These are phyloP conservation scores for Eremothecium gossypii DNA, from an alignment of 1,139 yeast genomes.

Conservation along the genomic window DNA sequence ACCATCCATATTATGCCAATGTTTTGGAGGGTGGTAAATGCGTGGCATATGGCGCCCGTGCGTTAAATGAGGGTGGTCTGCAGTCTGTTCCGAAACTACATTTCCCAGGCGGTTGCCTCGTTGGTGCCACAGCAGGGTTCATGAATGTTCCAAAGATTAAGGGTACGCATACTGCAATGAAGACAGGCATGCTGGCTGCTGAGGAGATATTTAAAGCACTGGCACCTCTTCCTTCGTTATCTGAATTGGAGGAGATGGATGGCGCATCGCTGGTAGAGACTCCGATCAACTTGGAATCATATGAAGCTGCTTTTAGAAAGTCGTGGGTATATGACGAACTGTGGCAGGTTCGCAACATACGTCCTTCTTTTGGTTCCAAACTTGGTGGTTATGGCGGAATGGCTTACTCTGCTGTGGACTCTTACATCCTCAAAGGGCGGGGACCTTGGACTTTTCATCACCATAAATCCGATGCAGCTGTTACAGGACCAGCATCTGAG, in stretches of 20 bases:
- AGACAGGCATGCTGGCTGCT: constrained; percentile 90
- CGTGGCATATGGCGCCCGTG: constrained; percentile 89
- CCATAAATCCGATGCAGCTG: constrained; percentile 59
- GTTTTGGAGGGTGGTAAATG: constrained; percentile 84
- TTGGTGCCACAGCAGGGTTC: constrained; percentile 94
- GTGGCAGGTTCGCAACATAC: constrained; percentile 71
- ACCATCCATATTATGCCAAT: constrained; percentile 74
- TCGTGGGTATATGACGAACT: constrained; percentile 88
- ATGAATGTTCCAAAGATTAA: constrained; percentile 94
- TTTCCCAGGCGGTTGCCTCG: constrained; percentile 92
- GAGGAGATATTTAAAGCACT: constrained; percentile 63
- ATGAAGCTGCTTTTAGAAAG: constrained; percentile 52
- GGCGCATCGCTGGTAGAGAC: constrained; percentile 30
- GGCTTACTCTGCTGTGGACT: constrained; percentile 74
- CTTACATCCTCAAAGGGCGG: constrained; percentile 64
- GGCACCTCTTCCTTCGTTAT: constrained; percentile 36
- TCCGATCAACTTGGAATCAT: constrained; percentile 45
- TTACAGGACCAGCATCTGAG: constrained; percentile 58
- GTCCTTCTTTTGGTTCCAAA: constrained; percentile 77
- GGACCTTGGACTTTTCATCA: constrained; percentile 85
- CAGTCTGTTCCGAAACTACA: constrained; percentile 83
- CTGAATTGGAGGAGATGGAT: constrained; percentile 36
- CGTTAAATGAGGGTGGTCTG: constrained; percentile 90
- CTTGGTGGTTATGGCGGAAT: constrained; percentile 72
- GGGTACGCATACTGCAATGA: constrained; percentile 98